Base-by-base conservation (phyloP, 2,329 filamentous ascomycete genomes). In the Beauveria sp. region DNA sequence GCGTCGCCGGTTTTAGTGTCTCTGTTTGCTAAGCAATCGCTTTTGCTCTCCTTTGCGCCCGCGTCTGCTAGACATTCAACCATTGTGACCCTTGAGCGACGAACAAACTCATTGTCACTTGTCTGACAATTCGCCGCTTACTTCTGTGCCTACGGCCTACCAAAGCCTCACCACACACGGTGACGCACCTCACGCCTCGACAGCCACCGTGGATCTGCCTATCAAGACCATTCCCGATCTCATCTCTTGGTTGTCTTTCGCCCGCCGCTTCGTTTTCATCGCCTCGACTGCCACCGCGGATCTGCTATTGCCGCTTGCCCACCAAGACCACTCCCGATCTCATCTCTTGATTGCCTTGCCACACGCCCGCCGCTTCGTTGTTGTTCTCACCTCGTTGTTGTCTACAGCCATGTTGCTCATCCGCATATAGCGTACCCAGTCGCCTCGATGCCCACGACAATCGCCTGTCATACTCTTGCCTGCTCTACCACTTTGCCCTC, bases 61-160 rank as follows among this genome's bases (percentile, higher is more conserved):
- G 50, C 57, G 53, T 22, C 52, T 59, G 57, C 49, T 34, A 60
- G 57, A 60, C 34, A 38, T 38, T 38, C 34, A 16, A 16, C 14
- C 57, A 60, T 52, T 60, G 47, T 60, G 57, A 43, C 57, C 46
- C 47, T 59, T 38, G 26, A 52, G n/a, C 38, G 40, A 60, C 57
- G 40, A 60, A 60, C 52, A 47, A 34, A 38, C 54, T 5, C 43
- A 34, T 30, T 22, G n/a, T 50, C 45, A 38, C 22, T 43, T 60
- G 49, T 53, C 57, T 60, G 38, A 60, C 57, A 38, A 38, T 38
- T 38, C 34, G 34, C 34, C 34, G 34, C 12, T 16, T 16, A 38
- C 34, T 38, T 38, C 34, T 14, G 34, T 16, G 34, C 12, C 30
- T 10, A 30, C 28, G 9, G 10, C 22, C 7, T 38, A 38, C 34